Percentiles rank a stretch among this genome's conserved stretches.
These are phyloP conservation scores for Alternaria angustiovoidea DNA, from an alignment of 2,329 filamentous ascomycete genomes.

Conservation along the genomic window DNA sequence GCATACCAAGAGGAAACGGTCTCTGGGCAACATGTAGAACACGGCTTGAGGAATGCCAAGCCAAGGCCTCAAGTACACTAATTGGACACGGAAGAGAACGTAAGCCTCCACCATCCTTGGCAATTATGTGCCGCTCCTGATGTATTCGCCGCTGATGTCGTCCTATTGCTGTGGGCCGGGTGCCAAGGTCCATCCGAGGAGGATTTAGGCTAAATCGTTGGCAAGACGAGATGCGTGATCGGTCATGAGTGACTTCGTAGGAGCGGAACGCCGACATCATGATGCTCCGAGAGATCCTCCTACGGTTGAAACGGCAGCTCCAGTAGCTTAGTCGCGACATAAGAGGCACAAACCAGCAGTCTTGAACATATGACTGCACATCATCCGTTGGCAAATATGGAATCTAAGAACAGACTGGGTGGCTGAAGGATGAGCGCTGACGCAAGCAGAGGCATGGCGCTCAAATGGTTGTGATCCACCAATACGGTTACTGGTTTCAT, in stretches of 20 bases:
- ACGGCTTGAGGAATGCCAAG: constrained; percentile 5
- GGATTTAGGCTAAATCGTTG: constrained; percentile 24
- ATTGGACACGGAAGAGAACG: constrained; percentile 7
- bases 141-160: constrained; percentile 12
- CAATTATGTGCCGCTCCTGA: constrained; percentile 5
- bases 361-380: not conserved
- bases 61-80: not conserved
- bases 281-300: constrained; percentile 4
- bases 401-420: not conserved
- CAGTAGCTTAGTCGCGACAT: not conserved
- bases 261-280: not conserved
- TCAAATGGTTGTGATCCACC: not conserved
- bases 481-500: not conserved
- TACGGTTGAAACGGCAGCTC: constrained; percentile 2
- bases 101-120: constrained; percentile 10
- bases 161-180: not conserved
- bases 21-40: constrained; percentile 10
- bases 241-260: not conserved
- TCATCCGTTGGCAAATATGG: not conserved
- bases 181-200: constrained; percentile 16
- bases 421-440: not conserved
- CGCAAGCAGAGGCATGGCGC: not conserved
- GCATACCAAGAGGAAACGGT: constrained; percentile 17
- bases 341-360: not conserved
- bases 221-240: not conserved